Evolutionary conservation across 352 stramenopile genomes (phyloP), one percentile per base, ranked within the genome.

Genomic region (Globisporangium alternatum): DNA sequence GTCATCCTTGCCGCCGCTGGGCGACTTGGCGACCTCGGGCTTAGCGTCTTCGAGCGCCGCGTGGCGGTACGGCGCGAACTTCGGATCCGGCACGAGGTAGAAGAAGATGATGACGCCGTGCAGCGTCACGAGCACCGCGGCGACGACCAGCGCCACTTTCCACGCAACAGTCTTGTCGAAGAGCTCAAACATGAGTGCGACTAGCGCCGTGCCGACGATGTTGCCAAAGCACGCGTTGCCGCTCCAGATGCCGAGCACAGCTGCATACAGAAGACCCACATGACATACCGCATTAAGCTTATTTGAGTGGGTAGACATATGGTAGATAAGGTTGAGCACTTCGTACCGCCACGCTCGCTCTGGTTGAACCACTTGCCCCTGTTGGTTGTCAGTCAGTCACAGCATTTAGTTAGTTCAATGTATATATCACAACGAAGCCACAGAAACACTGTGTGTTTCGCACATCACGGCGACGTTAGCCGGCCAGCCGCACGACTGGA

Each of bases 171-270:
- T 89, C 44, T 80, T 77, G 56, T 87, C 76, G 25, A 97, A 80
- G 15, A 89, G 59, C 39, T 84, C 85, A 59, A 95, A 93, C 76
- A 96, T 90, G 10, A 83, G 13, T 0, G 85, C 74, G 13, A 94
- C 84, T 10, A 96, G 64, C 12, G 98, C 73, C 15, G 93, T 97
- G 60, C 95, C 95, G 48, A 97, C 87, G 65, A 99, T 97, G 74
- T 99, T 98, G 47, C 97, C 97, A 31, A 97, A 84, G 73, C 97
- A 99, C 49, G 97, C 95, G 74, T 99, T 98, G 60, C 95, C 98
- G 56, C 95, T 98, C 96, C 95, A 98, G 53, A 98, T 83, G 7
- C 95, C 95, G 67, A 98, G 97, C 41, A 98, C 78, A 2, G 85
- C 85, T 96, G 70, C 55, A 70, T 6, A 31, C 7, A 56, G 39